Evolutionary conservation across 208 protist species (phyloP).

Genomic region (Herpetomonas tarakana): DNA sequence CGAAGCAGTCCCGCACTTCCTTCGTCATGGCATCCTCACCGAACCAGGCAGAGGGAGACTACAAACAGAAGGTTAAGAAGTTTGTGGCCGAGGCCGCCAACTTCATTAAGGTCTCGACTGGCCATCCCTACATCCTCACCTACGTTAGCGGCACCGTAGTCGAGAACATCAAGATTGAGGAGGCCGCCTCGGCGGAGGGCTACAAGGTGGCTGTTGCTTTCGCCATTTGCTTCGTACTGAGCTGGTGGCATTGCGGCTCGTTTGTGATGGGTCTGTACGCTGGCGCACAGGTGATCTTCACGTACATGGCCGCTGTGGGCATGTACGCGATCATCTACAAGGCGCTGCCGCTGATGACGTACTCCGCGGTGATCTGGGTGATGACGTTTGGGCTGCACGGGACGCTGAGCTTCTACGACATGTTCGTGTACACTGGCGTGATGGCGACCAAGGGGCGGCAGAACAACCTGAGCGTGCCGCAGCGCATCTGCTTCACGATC

Average conservation of each 20-base stretch:
- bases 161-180: conserved; percentile 21
- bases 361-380: conserved; percentile 41
- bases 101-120: conserved; percentile 6
- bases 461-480: conserved; percentile 58
- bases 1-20: conserved; percentile 26
- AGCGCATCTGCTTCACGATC: conserved; percentile 61
- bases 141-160: conserved; percentile 34
- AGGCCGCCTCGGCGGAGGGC: conserved; percentile 15
- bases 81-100: conserved; percentile 14
- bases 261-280: conserved; percentile 37
- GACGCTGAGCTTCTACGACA: conserved; percentile 61
- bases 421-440: conserved; percentile 51
- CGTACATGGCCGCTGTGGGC: conserved; percentile 36
- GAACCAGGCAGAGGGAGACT: background rate
- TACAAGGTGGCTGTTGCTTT: conserved; percentile 41
- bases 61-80: conserved; percentile 7
- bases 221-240: conserved; percentile 28
- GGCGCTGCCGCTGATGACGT: conserved; percentile 35
- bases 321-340: conserved; percentile 39
- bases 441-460: conserved; percentile 54
- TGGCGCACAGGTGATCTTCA: conserved; percentile 23
- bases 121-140: conserved; percentile 11
- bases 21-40: conserved; percentile 28
- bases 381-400: conserved; percentile 58
- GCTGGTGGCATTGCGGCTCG: conserved; percentile 34